Evolutionary conservation across 2,329 filamentous ascomycete species (phyloP).

Genomic region (Colletotrichum sp.): DNA sequence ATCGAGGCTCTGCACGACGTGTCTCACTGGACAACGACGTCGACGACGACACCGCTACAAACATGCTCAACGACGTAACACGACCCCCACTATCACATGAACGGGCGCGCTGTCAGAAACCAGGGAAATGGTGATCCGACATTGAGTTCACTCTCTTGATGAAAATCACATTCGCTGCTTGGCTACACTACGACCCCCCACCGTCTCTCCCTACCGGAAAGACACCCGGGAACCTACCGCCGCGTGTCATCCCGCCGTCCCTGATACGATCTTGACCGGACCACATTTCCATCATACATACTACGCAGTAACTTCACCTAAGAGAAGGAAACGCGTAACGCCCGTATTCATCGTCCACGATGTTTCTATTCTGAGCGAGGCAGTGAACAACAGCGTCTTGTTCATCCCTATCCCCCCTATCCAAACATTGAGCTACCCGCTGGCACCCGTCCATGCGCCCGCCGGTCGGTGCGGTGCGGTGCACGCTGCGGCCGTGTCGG

Average conservation of each 20-base stretch:
- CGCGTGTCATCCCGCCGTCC: not conserved
- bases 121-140: not conserved
- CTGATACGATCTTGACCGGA: not conserved
- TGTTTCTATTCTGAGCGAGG: slow-evolving; percentile 18
- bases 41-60: not conserved
- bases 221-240: not conserved
- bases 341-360: not conserved
- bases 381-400: not conserved
- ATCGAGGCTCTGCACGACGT: slow-evolving; percentile 9
- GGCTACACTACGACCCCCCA: not conserved
- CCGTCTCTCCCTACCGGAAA: not conserved
- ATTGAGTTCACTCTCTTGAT: not conserved
- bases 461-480: not conserved
- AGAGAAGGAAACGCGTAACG: not conserved
- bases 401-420: not conserved
- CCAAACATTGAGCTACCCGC: not conserved
- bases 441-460: not conserved
- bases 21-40: not conserved
- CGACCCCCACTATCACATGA: slow-evolving; percentile 14
- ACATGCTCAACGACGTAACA: slow-evolving; percentile 4
- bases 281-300: not conserved
- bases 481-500: not conserved
- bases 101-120: not conserved
- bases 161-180: not conserved
- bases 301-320: not conserved